A percentile compares a stretch with the other conserved stretches of the same genome.
These are phyloP conservation scores for Candida frijolesensis DNA, from an alignment of 1,139 yeast species.

Conservation along the genomic window DNA sequence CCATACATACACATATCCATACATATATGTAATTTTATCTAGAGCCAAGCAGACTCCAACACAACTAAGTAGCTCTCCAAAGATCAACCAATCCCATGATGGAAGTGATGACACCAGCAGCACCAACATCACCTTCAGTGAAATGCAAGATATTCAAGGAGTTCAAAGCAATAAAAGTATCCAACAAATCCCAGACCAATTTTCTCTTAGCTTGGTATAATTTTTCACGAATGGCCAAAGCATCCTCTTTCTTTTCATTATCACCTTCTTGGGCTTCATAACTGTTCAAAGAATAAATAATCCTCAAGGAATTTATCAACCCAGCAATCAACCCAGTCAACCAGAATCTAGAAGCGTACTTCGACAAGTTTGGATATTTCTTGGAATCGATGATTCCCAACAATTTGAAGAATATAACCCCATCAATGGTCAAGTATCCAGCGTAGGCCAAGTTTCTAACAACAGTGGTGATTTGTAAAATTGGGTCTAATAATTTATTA, in stretches of 20 bases:
- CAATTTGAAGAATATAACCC: slow-evolving; percentile 68
- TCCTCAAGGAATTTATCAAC: slow-evolving; percentile 57
- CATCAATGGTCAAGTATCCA: slow-evolving; percentile 74
- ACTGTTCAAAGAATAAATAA: slow-evolving; percentile 16
- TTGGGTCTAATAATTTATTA: slow-evolving; percentile 71
- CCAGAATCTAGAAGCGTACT: slow-evolving; percentile 72
- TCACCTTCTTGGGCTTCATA: slow-evolving; percentile 24
- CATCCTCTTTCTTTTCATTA: slow-evolving; percentile 23
- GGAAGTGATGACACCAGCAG: slow-evolving; percentile 85
- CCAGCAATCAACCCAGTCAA: slow-evolving; percentile 69
- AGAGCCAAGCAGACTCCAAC: background rate
- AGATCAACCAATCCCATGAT: slow-evolving; percentile 74
- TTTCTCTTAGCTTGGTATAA: slow-evolving; percentile 57
- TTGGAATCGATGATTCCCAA: slow-evolving; percentile 42
- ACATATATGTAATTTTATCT: background rate
- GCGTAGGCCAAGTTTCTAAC: slow-evolving; percentile 74
- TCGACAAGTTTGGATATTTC: slow-evolving; percentile 37
- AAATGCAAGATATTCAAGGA: slow-evolving; percentile 61
- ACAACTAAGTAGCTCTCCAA: slow-evolving; percentile 45
- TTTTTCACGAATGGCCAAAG: slow-evolving; percentile 30
- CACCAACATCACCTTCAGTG: slow-evolving; percentile 82
- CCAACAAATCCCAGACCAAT: slow-evolving; percentile 78
- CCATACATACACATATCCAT: background rate
- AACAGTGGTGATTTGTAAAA: slow-evolving; percentile 59
- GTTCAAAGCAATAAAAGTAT: slow-evolving; percentile 74